Percentiles rank a stretch among this genome's conserved stretches.
These are phyloP conservation scores for Saccharomycopsis hybrid DNA, from an alignment of 1,139 yeast species.

Conservation along the genomic window DNA sequence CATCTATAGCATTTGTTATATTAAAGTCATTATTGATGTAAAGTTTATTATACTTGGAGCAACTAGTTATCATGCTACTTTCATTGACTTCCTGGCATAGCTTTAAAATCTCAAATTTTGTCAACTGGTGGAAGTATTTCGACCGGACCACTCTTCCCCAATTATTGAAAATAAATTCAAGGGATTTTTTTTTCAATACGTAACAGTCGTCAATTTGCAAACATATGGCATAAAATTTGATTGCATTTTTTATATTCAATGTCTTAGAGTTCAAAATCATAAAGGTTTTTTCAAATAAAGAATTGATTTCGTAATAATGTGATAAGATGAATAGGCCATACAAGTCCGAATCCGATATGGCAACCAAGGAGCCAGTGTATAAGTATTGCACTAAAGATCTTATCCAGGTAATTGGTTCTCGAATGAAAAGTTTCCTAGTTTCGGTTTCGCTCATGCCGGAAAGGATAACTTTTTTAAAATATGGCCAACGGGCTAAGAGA, in stretches of 20 bases:
- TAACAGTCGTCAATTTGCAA: conserved; percentile 27
- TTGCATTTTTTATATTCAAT: conserved; percentile 29
- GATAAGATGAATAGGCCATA: conserved; percentile 45
- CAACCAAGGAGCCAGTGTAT: conserved; percentile 41
- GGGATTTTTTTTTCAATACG: conserved; percentile 1
- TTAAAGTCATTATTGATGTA: conserved; percentile 2
- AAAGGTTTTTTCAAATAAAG: conserved; percentile 37
- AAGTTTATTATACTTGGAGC: not conserved
- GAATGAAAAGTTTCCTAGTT: conserved; percentile 42
- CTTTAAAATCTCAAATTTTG: conserved; percentile 38
- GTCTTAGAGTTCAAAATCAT: conserved; percentile 33
- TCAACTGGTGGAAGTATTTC: conserved; percentile 34
- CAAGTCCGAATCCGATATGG: conserved; percentile 31
- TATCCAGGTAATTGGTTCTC: conserved; percentile 46
- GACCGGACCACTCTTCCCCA: conserved; percentile 47
- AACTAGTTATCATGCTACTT: not conserved
- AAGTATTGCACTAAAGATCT: conserved; percentile 41
- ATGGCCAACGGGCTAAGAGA: conserved; percentile 55
- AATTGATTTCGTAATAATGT: conserved; percentile 45
- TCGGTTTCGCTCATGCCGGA: conserved; percentile 52
- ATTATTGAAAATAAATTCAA: conserved; percentile 28
- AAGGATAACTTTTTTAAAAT: conserved; percentile 41
- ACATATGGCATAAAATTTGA: conserved; percentile 41
- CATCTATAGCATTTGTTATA: not conserved
- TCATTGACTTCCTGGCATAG: conserved; percentile 36